A percentile compares a stretch with the other conserved stretches of the same genome.
Evolutionary conservation across 495 filamentous ascomycete genomes (phyloP).

Genomic region (Penicillium riverlandense): DNA sequence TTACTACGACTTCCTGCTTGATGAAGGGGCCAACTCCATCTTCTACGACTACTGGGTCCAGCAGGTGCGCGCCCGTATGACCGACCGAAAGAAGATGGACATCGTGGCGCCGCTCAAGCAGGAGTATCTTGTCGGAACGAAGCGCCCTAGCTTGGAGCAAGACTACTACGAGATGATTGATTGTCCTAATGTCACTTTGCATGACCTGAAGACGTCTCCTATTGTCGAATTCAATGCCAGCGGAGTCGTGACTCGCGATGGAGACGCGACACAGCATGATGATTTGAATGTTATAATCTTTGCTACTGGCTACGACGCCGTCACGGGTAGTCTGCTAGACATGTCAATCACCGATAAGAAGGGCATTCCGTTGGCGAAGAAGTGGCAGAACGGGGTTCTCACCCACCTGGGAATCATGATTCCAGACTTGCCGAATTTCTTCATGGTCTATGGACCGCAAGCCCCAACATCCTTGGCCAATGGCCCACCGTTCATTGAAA

Average conservation of each 20-base stretch:
- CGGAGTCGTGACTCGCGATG: slow-evolving; percentile 33
- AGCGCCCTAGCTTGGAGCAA: slow-evolving; percentile 45
- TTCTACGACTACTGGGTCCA: slow-evolving; percentile 51
- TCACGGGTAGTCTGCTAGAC: slow-evolving; percentile 40
- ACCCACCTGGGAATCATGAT: slow-evolving; percentile 45
- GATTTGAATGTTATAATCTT: slow-evolving; percentile 42
- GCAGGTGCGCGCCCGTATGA: slow-evolving; percentile 41
- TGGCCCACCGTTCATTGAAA: slow-evolving; percentile 43
- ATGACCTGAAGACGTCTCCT: slow-evolving; percentile 38
- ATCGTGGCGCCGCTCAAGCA: slow-evolving; percentile 43
- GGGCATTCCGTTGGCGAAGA: slow-evolving; percentile 28
- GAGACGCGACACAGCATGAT: slow-evolving; percentile 20
- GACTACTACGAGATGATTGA: slow-evolving; percentile 52
- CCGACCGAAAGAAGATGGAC: slow-evolving; percentile 37
- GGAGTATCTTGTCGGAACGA: slow-evolving; percentile 42
- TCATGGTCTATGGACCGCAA: slow-evolving; percentile 43
- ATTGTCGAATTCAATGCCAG: slow-evolving; percentile 37
- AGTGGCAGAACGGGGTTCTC: slow-evolving; percentile 42
- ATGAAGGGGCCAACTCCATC: slow-evolving; percentile 35
- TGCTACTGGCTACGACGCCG: slow-evolving; percentile 49
- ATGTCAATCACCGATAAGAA: slow-evolving; percentile 38
- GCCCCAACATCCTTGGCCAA: slow-evolving; percentile 43
- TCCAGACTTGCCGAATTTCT: slow-evolving; percentile 46
- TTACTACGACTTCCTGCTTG: slow-evolving; percentile 43
- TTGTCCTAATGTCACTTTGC: slow-evolving; percentile 39